Evolutionary conservation across 1,284 basidiomycete genomes (phyloP).

Genomic region (Ganoderma lucidum): DNA sequence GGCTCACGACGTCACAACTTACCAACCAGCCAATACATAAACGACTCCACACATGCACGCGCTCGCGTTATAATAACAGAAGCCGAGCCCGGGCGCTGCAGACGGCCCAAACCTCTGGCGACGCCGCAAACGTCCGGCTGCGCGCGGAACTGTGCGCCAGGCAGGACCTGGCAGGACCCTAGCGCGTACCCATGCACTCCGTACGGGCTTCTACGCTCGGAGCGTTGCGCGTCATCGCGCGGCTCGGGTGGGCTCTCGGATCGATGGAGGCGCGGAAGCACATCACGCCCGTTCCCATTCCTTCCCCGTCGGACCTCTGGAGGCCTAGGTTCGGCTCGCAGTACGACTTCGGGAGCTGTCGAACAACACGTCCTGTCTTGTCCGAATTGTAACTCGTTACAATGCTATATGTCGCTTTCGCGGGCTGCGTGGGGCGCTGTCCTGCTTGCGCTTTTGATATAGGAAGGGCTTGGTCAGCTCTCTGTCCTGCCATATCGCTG

Average conservation of each 20-base stretch:
- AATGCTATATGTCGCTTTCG: background rate
- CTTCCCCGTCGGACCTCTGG: background rate
- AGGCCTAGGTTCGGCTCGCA: background rate
- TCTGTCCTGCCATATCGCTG: background rate
- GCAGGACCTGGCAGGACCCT: background rate
- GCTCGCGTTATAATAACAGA: background rate
- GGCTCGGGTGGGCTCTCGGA: background rate
- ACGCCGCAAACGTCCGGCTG: background rate
- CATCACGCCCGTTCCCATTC: background rate
- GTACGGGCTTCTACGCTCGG: background rate
- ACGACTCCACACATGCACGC: background rate
- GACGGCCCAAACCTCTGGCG: background rate
- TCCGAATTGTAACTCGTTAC: background rate
- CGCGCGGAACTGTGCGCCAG: background rate
- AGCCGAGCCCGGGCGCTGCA: background rate
- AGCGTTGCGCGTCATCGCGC: constrained; percentile 1
- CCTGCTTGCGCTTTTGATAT: background rate
- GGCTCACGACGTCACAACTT: background rate
- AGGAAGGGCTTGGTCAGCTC: background rate
- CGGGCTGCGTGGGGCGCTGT: background rate
- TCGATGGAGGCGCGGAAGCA: background rate
- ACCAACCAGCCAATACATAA: background rate
- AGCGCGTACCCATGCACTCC: background rate
- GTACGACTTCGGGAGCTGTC: background rate
- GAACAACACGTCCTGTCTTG: background rate